phyloP scores from a whole-genome alignment of 2,329 filamentous ascomycete genomes.

The Exophiala spinifera region DNA sequence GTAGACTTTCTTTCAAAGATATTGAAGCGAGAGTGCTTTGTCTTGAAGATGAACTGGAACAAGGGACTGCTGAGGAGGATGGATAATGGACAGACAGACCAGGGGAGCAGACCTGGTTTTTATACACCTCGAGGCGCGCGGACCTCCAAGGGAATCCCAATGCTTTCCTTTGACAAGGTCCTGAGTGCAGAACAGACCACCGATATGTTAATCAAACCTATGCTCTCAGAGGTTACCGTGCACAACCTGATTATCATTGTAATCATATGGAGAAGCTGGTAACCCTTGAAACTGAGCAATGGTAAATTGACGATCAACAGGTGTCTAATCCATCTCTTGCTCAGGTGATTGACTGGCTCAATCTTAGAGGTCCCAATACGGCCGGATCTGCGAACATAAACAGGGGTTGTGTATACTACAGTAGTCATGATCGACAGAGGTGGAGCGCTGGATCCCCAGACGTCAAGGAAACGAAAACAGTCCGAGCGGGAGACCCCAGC shows the following conservation, averaged over 20 bases:
- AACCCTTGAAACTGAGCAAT: slow-evolving; percentile 2
- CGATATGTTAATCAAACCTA: not conserved
- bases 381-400: slow-evolving; percentile 8
- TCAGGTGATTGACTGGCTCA: not conserved
- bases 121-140: slow-evolving; percentile 9
- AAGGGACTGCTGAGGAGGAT: slow-evolving; percentile 11
- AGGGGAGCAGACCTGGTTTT: not conserved
- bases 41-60: slow-evolving; percentile 2
- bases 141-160: no score
- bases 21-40: not conserved
- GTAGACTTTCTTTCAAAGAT: not conserved
- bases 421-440: not conserved
- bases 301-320: slow-evolving; percentile 8
- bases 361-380: slow-evolving; percentile 7
- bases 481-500: not conserved
- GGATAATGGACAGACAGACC: slow-evolving; percentile 3
- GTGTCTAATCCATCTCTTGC: not conserved
- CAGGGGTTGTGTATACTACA: not conserved
- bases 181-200: not conserved
- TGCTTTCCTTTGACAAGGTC: not conserved
- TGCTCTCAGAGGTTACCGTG: not conserved
- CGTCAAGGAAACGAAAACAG: not conserved
- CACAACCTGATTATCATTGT: not conserved
- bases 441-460: not conserved
- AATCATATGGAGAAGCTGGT: not conserved